phyloP scores from a whole-genome alignment of 2,329 filamentous ascomycete species.

The Nemania sp. region DNA sequence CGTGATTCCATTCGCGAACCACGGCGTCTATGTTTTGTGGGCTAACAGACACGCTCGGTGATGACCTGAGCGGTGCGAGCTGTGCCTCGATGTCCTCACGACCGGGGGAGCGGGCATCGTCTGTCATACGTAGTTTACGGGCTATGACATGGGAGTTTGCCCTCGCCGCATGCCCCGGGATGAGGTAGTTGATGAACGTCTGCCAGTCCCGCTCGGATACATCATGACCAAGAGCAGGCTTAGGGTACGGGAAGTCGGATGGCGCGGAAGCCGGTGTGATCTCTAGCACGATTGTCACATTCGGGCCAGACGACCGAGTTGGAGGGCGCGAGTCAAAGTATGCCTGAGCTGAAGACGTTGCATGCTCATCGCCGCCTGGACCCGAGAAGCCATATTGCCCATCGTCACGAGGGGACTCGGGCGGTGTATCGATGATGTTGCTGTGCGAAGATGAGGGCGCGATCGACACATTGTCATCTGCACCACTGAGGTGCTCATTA shows the following conservation, averaged over 20 bases:
- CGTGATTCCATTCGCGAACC: slow-evolving; percentile 67
- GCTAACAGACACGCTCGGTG: slow-evolving; percentile 45
- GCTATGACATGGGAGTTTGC: slow-evolving; percentile 62
- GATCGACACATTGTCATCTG: slow-evolving; percentile 54
- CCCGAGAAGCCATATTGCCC: slow-evolving; percentile 48
- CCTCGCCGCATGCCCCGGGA: slow-evolving; percentile 61
- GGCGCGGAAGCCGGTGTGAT: slow-evolving; percentile 55
- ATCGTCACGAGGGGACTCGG: slow-evolving; percentile 58
- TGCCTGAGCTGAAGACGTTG: slow-evolving; percentile 52
- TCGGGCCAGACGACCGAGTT: slow-evolving; percentile 17
- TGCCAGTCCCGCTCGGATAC: slow-evolving; percentile 67
- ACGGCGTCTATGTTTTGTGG: slow-evolving; percentile 55
- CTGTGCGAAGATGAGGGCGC: slow-evolving; percentile 57
- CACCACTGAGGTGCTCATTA: slow-evolving; percentile 43
- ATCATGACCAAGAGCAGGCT: slow-evolving; percentile 56
- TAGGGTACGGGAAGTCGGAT: slow-evolving; percentile 59
- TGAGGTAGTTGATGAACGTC: slow-evolving; percentile 68
- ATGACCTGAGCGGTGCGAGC: slow-evolving; percentile 53
- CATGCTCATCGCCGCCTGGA: slow-evolving; percentile 43
- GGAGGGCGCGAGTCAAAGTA: slow-evolving; percentile 63
- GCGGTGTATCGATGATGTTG: slow-evolving; percentile 64
- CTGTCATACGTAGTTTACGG: slow-evolving; percentile 61
- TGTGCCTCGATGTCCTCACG: slow-evolving; percentile 56
- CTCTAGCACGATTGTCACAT: slow-evolving; percentile 52
- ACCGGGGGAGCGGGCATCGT: slow-evolving; percentile 44